Conservation (phyloP, 257 asterid species). For the Lycium barbarum region DNA sequence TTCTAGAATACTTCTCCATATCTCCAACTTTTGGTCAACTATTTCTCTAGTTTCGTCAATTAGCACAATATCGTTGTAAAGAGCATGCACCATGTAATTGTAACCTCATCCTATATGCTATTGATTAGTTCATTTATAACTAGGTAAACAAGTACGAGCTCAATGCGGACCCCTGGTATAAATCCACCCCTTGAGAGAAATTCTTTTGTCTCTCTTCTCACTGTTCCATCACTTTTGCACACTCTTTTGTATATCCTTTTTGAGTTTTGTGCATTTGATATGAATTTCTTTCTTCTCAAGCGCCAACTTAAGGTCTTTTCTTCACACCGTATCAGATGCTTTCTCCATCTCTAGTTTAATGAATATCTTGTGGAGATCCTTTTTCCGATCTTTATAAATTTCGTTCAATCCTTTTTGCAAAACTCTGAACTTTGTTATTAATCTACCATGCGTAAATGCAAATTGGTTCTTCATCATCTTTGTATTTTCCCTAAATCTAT, state of each 20-base stretch:
- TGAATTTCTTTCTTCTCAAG: slow-evolving; percentile 1
- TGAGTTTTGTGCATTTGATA: neutral
- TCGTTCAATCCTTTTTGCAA: neutral
- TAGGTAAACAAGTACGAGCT: neutral
- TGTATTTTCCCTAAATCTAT: neutral
- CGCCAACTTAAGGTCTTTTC: neutral
- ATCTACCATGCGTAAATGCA: neutral
- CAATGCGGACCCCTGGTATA: neutral
- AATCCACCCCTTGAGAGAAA: neutral
- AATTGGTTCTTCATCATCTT: neutral
- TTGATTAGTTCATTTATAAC: slow-evolving; percentile 12
- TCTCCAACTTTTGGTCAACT: neutral
- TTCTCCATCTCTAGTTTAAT: slow-evolving; percentile 6
- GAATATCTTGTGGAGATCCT: slow-evolving; percentile 20
- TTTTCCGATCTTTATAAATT: neutral
- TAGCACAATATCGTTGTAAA: neutral
- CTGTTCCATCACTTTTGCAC: neutral
- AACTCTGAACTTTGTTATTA: neutral
- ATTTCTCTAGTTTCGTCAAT: slow-evolving; percentile 9
- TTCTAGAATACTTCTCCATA: neutral
- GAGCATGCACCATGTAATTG: slow-evolving; percentile 18
- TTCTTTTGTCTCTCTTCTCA: neutral
- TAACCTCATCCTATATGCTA: slow-evolving; percentile 5
- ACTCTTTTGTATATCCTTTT: neutral
- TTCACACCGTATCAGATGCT: neutral